Base-by-base conservation (phyloP, 768 basidiomycete species). In the Auricularia heimuer region DNA sequence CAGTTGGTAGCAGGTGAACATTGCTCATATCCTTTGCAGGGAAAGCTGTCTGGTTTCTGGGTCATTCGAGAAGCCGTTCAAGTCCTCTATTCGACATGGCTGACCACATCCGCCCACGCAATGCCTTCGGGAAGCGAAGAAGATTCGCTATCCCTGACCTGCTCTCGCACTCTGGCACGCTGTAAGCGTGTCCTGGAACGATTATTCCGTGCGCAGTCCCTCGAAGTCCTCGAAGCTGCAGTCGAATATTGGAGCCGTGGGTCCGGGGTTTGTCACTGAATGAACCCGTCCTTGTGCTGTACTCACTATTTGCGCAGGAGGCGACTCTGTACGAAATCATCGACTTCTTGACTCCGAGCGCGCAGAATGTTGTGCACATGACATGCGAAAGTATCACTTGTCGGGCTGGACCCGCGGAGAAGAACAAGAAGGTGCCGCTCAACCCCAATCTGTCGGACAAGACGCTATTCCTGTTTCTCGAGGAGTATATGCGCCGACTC, bases 331-430 rank as follows among this genome's bases (percentile, higher is more conserved):
- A 95, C 70, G 89, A 94, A 65, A 79, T 96, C 29, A 79, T 96
- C 12, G 94, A 97, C 72, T 77, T 87, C 16, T 82, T 98, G 36
- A 83, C 94, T 6, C 81, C 90, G 3, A 96, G 84, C 71, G 89
- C 94, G 3, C 93, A 94, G 70, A 88, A 82, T 63, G 86, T 90
- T 7, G 93, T 98, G 1, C 87, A 92, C 67, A 88, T 95, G 82
- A 77, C 93, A 37, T 94, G 92, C 71, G 93, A 97, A 72, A 88
- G 87, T 69, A 89, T 94, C 58, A 79, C 79, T 21, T 76, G 76
- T 65, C 87, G 92, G 10, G 78, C 6, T 78, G 79, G 2, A 69
- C 80, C 4, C 74, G 83, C 3, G 24, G 90, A 91, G 64, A 84
- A 81, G 71, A 79, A 72, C 67, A 84, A 81, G 73, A 87, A 82